These are phyloP conservation scores for Cladorrhinum sp. DNA, from an alignment of 2,329 filamentous ascomycete genomes.

Conservation along the genomic window DNA sequence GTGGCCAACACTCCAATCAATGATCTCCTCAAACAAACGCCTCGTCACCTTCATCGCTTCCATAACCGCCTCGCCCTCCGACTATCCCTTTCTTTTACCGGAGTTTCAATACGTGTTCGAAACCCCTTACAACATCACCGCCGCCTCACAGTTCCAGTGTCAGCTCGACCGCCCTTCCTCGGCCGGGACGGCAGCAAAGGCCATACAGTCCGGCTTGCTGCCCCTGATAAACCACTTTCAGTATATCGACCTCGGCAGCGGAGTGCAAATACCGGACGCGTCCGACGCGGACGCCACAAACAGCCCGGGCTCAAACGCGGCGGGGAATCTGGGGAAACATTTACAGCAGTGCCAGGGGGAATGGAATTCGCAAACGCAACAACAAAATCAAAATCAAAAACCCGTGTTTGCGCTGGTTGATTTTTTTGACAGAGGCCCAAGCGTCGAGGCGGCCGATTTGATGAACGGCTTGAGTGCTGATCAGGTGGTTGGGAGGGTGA, in stretches of 20 bases:
- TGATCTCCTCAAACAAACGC: slow-evolving; percentile 63
- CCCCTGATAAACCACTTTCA: slow-evolving; percentile 81
- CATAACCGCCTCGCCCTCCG: slow-evolving; percentile 38
- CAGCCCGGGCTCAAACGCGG: slow-evolving; percentile 48
- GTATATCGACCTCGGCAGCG: slow-evolving; percentile 54
- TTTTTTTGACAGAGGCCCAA: slow-evolving; percentile 71
- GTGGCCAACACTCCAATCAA: slow-evolving; percentile 70
- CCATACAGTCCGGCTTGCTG: slow-evolving; percentile 58
- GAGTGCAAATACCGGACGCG: slow-evolving; percentile 58
- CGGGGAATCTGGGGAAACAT: slow-evolving; percentile 54
- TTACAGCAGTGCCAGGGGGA: slow-evolving; percentile 49
- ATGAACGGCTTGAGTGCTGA: slow-evolving; percentile 53
- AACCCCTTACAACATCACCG: slow-evolving; percentile 64
- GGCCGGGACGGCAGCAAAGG: slow-evolving; percentile 47
- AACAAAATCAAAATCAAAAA: no score
- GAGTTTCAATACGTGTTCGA: slow-evolving; percentile 70
- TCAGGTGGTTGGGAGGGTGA: slow-evolving; percentile 1
- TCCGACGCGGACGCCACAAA: slow-evolving; percentile 63
- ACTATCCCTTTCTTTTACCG: slow-evolving; percentile 57
- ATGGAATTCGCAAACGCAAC: slow-evolving; percentile 35
- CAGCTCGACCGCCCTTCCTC: slow-evolving; percentile 61
- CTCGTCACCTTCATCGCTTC: slow-evolving; percentile 68
- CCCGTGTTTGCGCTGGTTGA: slow-evolving; percentile 78
- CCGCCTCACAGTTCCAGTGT: slow-evolving; percentile 67
- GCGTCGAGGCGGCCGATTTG: slow-evolving; percentile 65